Evolutionary conservation across 2,329 filamentous ascomycete species (phyloP), one percentile per base, ranked within the genome.

Genomic region (Aureobasidium subglaciale): DNA sequence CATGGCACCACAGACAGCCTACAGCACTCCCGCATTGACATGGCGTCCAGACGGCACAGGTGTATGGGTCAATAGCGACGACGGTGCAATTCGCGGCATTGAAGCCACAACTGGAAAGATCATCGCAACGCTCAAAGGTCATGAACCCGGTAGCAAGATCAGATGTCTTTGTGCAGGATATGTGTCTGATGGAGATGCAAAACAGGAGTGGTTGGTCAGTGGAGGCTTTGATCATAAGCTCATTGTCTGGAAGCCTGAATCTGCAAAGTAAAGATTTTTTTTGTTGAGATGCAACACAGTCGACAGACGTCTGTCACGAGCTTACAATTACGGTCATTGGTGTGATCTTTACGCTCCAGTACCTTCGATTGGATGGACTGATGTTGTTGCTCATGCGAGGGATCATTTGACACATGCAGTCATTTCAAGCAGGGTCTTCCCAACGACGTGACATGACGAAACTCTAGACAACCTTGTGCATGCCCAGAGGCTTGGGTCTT

Each of bases 41-140:
- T 86, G 83, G 83, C 69, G 83, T 24, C 81, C 82, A 1, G 76
- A 83, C 64, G 54, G 54, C 22, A 56, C 41, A 10, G 83, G 83
- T 0, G 69, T 86, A 0, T 86, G 80, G 75, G 80, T 85, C 11
- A 85, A 83, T 68, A 80, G 80, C 3, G 83, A 86, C 62, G 83
- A 86, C 64, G 83, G 83, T 0, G 71, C 79, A 7, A 73, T 86
- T 25, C 71, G 82, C 45, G 83, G 82, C 1, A 70, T 86, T 6
- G 82, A 85, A 64, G 71, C 75, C 3, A 76, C 68, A 55, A 83
- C 75, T 1, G 83, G 83, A 6, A 85, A 81, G 65, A 68, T 84
- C 2, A 67, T 78, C 24, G 68, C 70, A 20, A 73, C 68, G 30
- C 65, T 86, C 55, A 74, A 71, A 52, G 65, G 68, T 48, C 81